Base-by-base conservation (phyloP, 106 monocot species). In the Hemerocallis citrina region DNA sequence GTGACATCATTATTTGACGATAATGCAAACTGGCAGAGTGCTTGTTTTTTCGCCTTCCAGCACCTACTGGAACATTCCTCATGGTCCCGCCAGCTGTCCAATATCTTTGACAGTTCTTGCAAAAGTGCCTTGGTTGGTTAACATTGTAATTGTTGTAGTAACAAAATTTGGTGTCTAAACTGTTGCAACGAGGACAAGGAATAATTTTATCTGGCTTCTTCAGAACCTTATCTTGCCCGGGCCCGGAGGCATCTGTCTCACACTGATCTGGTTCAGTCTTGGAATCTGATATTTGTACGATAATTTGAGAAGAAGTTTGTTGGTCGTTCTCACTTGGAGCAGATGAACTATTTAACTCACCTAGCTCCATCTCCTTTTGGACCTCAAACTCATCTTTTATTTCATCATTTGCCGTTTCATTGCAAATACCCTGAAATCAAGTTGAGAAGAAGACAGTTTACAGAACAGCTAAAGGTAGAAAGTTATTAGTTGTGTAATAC, bases 61-160 rank as follows among this genome's bases (percentile, higher is more conserved):
- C 91, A 61, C 96, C 96, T 10, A 98, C 84, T 15, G 96, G 88
- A 9, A 98, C 96, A 68, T 98, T 98, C 62, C 96, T 81, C 91
- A 98, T 98, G 12, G 84, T 82, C 25, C 96, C 96, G 10, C 96
- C 96, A 46, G 96, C 87, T 67, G 96, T 98, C 96, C 96, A 98
- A 60, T 98, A 98, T 76, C 96, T 81, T 55, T 98, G 91, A 34
- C 96, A 98, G 61, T 92, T 98, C 74, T 88, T 91, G 57, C 96
- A 98, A 41, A 91, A 98, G 73, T 98, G 88, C 29, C 91, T 68
- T 12, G 96, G 96, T 61, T 98, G 96, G 63, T 98, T 91, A 17
- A 92, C 79, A 43, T 98, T 92, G 57, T 98, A 98, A 17, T 91
- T 98, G 57, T 98, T 98, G 63, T 88, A 98, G 63, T 91, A 96